A percentile compares a stretch with the other conserved stretches of the same genome.
phyloP scores from a whole-genome alignment of 257 asterid genomes.

The Penstemon barbatus region DNA sequence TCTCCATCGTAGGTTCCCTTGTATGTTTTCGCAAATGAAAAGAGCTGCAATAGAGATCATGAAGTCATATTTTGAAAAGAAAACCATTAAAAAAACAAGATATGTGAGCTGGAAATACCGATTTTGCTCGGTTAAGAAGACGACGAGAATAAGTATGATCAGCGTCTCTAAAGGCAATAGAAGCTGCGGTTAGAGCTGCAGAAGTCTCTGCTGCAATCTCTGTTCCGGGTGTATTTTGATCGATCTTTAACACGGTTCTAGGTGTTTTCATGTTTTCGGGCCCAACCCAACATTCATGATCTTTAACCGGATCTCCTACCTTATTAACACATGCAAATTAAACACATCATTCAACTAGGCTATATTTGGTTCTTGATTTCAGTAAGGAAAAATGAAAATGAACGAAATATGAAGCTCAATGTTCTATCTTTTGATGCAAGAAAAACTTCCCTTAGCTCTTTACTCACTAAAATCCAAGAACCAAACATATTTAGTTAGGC shows the following conservation, averaged over 20 bases:
- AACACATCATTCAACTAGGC: no score
- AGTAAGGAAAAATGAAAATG: no score
- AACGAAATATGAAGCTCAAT: no score
- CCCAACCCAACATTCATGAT: slow-evolving; percentile 74
- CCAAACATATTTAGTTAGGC: not conserved
- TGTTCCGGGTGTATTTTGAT: slow-evolving; percentile 56
- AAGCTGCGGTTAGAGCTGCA: slow-evolving; percentile 78
- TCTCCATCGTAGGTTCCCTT: slow-evolving; percentile 87
- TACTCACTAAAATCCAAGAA: no score
- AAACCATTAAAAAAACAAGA: not conserved
- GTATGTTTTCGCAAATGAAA: slow-evolving; percentile 51
- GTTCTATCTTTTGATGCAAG: no score
- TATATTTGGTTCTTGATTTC: no score
- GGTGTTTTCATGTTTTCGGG: slow-evolving; percentile 83
- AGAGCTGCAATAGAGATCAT: slow-evolving; percentile 46
- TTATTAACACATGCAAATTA: slow-evolving; percentile 21
- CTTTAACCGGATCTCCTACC: slow-evolving; percentile 84
- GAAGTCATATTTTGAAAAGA: not conserved
- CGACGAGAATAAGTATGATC: slow-evolving; percentile 46
- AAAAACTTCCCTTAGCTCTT: no score
- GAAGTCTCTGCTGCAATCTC: slow-evolving; percentile 81
- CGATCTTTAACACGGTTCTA: slow-evolving; percentile 56
- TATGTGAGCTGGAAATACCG: slow-evolving; percentile 28
- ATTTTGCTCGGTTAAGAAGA: slow-evolving; percentile 47
- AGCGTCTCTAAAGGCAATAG: slow-evolving; percentile 42